Base-by-base conservation (phyloP, 306 rosid genomes). In the Rosa multiflora region DNA sequence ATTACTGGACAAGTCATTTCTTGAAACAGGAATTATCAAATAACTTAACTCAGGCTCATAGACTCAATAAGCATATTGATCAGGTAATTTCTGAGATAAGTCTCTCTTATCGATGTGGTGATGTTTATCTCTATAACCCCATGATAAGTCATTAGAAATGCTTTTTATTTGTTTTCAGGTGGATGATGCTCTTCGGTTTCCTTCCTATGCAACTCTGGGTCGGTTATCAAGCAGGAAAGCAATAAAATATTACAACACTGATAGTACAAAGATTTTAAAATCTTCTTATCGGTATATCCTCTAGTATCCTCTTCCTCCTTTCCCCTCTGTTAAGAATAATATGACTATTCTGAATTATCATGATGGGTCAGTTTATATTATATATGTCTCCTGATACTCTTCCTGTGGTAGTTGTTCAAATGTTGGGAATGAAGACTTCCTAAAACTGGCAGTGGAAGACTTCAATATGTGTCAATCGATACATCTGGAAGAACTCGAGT, bases 391-490 rank as follows among this genome's bases (percentile, higher is more conserved):
- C 21, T 17, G 44, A 12, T 29, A 15, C 62, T 66, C 66, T 21
- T 75, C 74, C 20, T 73, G 51, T 59, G 26, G 59, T 91, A 92
- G 99, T 71, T 89, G 87, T 74, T 58, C 11, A 72, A 95, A 89
- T 82, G 81, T 91, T 76, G 88, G 88, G 49, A 82, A 88, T 85
- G 83, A 82, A 83, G 89, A 95, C 78, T 80, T 85, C 82, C 87
- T 91, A 26, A 86, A 87, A 74, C 79, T 92, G 49, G 97, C 97
- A 11, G 90, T 86, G 46, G 97, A 83, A 77, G 97, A 95, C 88
- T 95, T 88, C 90, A 95, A 92, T 72, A 72, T 61, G 17, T 88
- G 94, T 85, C 99, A 89, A 81, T 83, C 85, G 44, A 77, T 83
- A 71, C 94, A 95, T 35, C 82, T 6, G 1, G 78, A 88, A 79